Evolutionary conservation across 352 stramenopile species (phyloP), one percentile per base, ranked within the genome.

Genomic region (Phytophthora citrophthora): DNA sequence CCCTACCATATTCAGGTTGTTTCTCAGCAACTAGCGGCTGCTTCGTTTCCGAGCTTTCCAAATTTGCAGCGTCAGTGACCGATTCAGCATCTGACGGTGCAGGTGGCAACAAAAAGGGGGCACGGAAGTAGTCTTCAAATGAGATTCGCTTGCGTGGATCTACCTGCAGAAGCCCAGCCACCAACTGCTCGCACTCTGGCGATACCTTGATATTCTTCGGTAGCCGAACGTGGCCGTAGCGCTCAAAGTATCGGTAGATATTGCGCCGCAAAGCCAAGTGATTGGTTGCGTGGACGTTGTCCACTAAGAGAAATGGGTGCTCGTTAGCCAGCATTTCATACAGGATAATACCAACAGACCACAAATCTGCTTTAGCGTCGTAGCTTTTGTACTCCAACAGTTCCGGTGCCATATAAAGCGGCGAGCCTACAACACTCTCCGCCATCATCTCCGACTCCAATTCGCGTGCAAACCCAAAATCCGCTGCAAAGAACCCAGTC

Each of bases 291-390:
- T 93, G 83, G 27, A 73, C 76, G 23, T 87, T 86, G 50, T 93
- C 79, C 5, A 93, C 85, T 1, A 92, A 71, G 5, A 93, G 69
- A 40, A 93, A 93, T 26, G 85, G 85, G 32, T 93, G 85, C 46
- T 90, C 81, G 39, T 92, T 90, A 26, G 71, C 82, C n/a, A 93
- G 72, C 85, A 93, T 93, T 61, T 93, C 85, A 68, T 91, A 93
- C 18, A 93, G 49, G 52, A 93, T 93, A 36, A 93, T 91, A 0
- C 85, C 85, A 24, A 93, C 85, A 3, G 80, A 90, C 85, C 85
- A 93, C 27, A 93, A 62, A 58, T 93, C 85, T 0, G 85, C 85
- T 64, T 92, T 93, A 24, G 85, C 85, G 54, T 93, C 83, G 61
- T 93, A 93, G 60, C 82, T 89, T 65, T 93, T 93, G 80, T 92